phyloP scores from a whole-genome alignment of 441 rosid genomes.

The Syzygium malaccense region DNA sequence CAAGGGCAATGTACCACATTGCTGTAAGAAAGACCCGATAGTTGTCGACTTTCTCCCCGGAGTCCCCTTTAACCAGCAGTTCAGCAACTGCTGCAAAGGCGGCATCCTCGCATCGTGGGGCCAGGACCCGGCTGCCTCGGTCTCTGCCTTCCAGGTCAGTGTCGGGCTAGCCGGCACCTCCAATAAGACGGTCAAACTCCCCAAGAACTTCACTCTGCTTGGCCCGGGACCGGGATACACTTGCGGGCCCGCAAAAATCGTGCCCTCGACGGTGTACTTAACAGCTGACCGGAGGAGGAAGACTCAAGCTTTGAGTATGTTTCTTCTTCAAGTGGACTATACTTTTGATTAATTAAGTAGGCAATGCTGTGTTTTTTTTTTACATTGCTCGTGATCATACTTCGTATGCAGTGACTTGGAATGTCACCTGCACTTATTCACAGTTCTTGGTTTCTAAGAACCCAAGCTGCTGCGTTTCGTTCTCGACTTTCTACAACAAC shows the following conservation, averaged over 20 bases:
- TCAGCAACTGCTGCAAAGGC: constrained; percentile 55
- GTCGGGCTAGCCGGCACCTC: constrained; percentile 65
- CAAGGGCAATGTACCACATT: constrained; percentile 57
- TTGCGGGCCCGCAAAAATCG: constrained; percentile 56
- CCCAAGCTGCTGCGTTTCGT: constrained; percentile 65
- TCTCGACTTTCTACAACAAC: constrained; percentile 60
- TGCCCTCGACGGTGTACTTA: constrained; percentile 43
- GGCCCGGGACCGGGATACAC: constrained; percentile 73
- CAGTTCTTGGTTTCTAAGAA: constrained; percentile 59
- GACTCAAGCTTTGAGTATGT: constrained; percentile 65
- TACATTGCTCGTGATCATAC: not conserved
- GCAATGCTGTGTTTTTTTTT: not conserved
- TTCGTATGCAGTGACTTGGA: constrained; percentile 63
- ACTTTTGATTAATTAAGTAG: not conserved
- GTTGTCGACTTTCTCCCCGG: constrained; percentile 63
- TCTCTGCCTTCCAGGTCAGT: constrained; percentile 53
- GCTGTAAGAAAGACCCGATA: constrained; percentile 42
- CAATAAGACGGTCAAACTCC: constrained; percentile 50
- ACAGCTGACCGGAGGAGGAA: constrained; percentile 46
- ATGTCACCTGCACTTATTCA: constrained; percentile 69
- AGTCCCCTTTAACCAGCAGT: constrained; percentile 61
- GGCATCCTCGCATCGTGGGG: constrained; percentile 54
- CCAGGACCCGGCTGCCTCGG: constrained; percentile 53
- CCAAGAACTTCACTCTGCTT: constrained; percentile 44
- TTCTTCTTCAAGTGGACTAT: not conserved